Base-by-base conservation (phyloP, 2,329 filamentous ascomycete species). In the Penicillium janthinellum region DNA sequence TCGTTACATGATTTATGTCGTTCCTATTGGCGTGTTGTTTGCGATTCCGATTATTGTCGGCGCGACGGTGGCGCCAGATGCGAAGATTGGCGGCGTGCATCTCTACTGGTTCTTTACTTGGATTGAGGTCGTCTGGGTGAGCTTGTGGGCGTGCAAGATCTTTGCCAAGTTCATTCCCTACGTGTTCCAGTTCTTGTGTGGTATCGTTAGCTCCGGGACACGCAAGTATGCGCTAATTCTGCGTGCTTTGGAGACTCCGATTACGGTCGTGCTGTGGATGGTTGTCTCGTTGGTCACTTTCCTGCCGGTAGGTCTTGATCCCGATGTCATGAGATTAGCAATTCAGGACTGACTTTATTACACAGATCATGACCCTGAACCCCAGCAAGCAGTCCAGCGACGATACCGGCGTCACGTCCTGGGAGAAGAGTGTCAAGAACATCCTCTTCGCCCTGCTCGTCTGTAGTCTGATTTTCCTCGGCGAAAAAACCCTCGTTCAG, bases 61-160 rank as follows among this genome's bases (percentile, higher is more conserved):
- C n/a, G 83, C 82, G 5, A 84, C 82, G 0, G 79, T 70, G 38
- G 78, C 81, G 34, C 68, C 71, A 35, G 59, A 79, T 49, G 81
- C 81, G 7, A 77, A 73, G 31, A 84, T 88, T 62, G 84, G 83
- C 15, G 82, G 82, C 22, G 84, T 88, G 4, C 75, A 80, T 7
- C 78, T 87, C 42, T 77, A 83, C 55, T 86, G 83, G 80, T 85
- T 89, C 74, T 89, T 87, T 75, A 81, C 82, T 17, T 89, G 86
- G 86, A 77, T 88, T 39, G 86, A 88, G 71, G 81, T 88, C 49
- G 79, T 88, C 55, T 89, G 86, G 86, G 75, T 86, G 39, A 83
- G 83, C 67, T 75, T 89, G 60, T 89, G 86, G 86, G 79, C 79
- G 14, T 84, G 83, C 64, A 89, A 89, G 71, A 76, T 87, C 51